Evolutionary conservation across 2,329 filamentous ascomycete species (phyloP), one percentile per base, ranked within the genome.

Genomic region (Diaporthe ampelina): DNA sequence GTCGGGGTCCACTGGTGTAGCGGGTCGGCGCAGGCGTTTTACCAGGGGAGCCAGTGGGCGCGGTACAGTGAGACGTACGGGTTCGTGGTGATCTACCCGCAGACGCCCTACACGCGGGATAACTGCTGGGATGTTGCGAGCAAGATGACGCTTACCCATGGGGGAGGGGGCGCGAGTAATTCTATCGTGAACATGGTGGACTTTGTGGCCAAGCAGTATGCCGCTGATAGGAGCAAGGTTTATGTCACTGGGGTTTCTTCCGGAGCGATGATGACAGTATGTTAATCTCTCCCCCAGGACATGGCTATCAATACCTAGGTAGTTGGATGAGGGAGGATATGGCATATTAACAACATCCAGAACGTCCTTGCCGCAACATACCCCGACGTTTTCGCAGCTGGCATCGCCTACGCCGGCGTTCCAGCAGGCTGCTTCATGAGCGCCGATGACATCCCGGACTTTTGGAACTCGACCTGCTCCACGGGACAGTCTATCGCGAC

Each of bases 51-150:
- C 0, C 87, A 86, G 0, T 91, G 90, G 79, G 85, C 84, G 19
- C 78, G 78, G 52, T 81, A 84, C 6, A 81, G 83, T n/a, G 83
- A 85, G 76, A 78, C 81, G 67, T 80, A 86, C 74, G 85, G 85
- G 57, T 84, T 85, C 76, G 82, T 86, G 43, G 85, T 89, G 75
- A 88, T 92, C 78, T 92, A 89, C 80, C 89, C 89, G 1, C 84
- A 86, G 76, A 86, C 86, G 3, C 87, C 88, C 0, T 65, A 65
- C 6, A 65, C 61, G 26, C 86, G 88, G 77, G 80, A 80, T n/a
- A 82, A 81, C 32, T 92, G 90, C 83, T 92, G 89, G 88, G 90
- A 92, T 75, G 89, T 91, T 3, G 86, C 86, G 19, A 88, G 86
- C 26, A 82, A 81, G 37, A 79, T 79, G 40, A 85, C 89, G 0